phyloP scores from a whole-genome alignment of 768 basidiomycete species.

The Russula dissimulans region DNA sequence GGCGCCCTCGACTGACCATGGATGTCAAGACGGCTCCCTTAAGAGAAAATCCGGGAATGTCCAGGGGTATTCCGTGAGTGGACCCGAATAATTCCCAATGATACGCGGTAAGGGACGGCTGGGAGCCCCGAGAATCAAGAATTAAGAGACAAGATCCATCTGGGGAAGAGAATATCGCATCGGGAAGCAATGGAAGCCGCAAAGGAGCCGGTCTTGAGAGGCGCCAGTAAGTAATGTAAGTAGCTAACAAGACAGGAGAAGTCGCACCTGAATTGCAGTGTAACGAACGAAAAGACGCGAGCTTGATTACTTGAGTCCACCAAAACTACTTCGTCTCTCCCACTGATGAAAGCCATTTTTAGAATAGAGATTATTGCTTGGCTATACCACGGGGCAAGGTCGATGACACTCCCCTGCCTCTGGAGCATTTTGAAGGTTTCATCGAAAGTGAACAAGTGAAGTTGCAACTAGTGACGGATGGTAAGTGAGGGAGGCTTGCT shows the following conservation, averaged over 20 bases:
- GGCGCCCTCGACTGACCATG: constrained; percentile 31
- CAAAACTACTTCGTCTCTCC: constrained; percentile 44
- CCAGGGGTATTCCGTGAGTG: constrained; percentile 32
- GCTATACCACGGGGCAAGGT: constrained; percentile 38
- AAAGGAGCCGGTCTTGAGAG: constrained; percentile 36
- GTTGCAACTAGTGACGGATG: constrained; percentile 20
- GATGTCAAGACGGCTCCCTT: constrained; percentile 35
- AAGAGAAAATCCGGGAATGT: constrained; percentile 24
- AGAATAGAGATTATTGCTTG: constrained; percentile 22
- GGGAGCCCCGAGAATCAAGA: constrained; percentile 18
- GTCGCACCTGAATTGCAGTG: constrained; percentile 43
- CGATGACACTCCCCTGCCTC: constrained; percentile 32
- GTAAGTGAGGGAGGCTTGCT: background rate
- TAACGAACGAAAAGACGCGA: constrained; percentile 45
- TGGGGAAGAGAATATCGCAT: constrained; percentile 37
- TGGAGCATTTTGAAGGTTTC: constrained; percentile 35
- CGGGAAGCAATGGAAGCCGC: constrained; percentile 29
- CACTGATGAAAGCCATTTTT: constrained; percentile 36
- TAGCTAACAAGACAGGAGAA: background rate
- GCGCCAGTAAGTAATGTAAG: background rate
- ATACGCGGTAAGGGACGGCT: constrained; percentile 30
- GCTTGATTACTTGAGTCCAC: constrained; percentile 37
- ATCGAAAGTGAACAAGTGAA: constrained; percentile 42
- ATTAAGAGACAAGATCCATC: constrained; percentile 47
- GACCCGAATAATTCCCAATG: constrained; percentile 54